Percentiles rank a stretch among this genome's conserved stretches.
Evolutionary conservation across 192 early-diverging fungal genomes (phyloP).

Genomic region (Mortierella hygrophila): DNA sequence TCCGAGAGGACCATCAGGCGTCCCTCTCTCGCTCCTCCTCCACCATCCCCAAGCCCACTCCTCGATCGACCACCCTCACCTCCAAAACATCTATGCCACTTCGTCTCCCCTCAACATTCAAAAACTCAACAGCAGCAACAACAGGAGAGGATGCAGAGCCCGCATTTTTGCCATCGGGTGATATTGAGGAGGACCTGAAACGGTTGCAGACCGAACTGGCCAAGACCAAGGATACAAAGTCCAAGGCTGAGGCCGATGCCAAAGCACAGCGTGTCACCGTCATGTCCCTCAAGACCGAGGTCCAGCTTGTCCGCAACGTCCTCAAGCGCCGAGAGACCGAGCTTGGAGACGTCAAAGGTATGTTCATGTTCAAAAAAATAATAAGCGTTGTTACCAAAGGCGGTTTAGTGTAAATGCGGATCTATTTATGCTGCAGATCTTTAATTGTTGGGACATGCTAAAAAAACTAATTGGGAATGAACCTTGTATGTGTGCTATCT

Average conservation of each 20-base stretch:
- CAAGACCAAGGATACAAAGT: constrained; percentile 41
- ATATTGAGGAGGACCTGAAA: constrained; percentile 42
- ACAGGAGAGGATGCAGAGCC: constrained; percentile 11
- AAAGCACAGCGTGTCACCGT: constrained; percentile 43
- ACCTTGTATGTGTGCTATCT: neutral
- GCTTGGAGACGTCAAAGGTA: constrained; percentile 55
- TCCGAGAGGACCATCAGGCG: constrained; percentile 36
- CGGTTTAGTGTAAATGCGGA: neutral
- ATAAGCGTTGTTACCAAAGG: neutral
- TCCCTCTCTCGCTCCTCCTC: constrained; percentile 30
- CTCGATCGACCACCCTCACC: constrained; percentile 15
- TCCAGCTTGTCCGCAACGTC: constrained; percentile 51
- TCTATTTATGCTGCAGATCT: constrained; percentile 5
- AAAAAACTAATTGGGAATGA: neutral
- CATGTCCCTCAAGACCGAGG: constrained; percentile 50
- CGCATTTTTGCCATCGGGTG: constrained; percentile 35
- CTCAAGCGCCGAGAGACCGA: constrained; percentile 51
- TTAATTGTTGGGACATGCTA: neutral
- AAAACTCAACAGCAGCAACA: neutral
- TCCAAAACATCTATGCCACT: constrained; percentile 14
- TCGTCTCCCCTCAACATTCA: neutral
- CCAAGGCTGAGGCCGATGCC: constrained; percentile 49
- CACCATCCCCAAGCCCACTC: constrained; percentile 27
- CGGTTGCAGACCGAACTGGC: constrained; percentile 31
- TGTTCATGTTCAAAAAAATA: neutral